Evolutionary conservation across 2,329 filamentous ascomycete species (phyloP).

Genomic region (Hortaea sp.): DNA sequence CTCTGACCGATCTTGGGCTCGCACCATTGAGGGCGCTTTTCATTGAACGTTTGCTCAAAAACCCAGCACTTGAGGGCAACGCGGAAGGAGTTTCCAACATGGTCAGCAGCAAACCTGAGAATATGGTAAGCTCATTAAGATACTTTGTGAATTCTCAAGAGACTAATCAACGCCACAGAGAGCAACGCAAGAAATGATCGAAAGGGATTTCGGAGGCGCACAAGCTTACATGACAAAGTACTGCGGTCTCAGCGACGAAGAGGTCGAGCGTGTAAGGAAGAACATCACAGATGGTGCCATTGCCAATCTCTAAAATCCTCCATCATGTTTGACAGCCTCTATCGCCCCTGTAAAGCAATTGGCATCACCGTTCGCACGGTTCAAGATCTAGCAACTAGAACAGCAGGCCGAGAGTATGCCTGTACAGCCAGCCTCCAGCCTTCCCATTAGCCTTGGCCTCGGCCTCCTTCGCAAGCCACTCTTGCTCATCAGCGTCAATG

Average conservation of each 20-base stretch:
- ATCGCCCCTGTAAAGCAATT: too few species aligned
- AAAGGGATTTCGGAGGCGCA: constrained; percentile 50
- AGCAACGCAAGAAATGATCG: constrained; percentile 43
- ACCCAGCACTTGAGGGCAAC: constrained; percentile 41
- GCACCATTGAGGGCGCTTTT: constrained; percentile 34
- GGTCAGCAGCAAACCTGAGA: constrained; percentile 37
- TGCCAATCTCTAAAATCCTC: background rate
- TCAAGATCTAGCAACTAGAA: constrained; percentile 12
- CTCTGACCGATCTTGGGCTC: constrained; percentile 54
- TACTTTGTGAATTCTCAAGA: too few species aligned
- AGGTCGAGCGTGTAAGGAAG: constrained; percentile 43
- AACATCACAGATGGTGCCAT: constrained; percentile 31
- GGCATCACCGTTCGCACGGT: too few species aligned
- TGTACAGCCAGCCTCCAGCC: constrained; percentile 12
- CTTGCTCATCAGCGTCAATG: constrained; percentile 47
- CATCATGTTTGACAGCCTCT: background rate
- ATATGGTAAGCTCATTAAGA: constrained; percentile 29
- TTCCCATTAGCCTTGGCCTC: constrained; percentile 17
- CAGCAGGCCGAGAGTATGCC: constrained; percentile 18
- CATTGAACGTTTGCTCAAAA: constrained; percentile 42
- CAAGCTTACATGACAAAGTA: constrained; percentile 52
- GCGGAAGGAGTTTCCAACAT: constrained; percentile 34
- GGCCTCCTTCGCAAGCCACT: constrained; percentile 22
- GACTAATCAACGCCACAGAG: constrained; percentile 5
- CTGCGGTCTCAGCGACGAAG: constrained; percentile 47